Evolutionary conservation across 768 basidiomycete species (phyloP), one percentile per base, ranked within the genome.

Genomic region (Tricholoma saponaceum): DNA sequence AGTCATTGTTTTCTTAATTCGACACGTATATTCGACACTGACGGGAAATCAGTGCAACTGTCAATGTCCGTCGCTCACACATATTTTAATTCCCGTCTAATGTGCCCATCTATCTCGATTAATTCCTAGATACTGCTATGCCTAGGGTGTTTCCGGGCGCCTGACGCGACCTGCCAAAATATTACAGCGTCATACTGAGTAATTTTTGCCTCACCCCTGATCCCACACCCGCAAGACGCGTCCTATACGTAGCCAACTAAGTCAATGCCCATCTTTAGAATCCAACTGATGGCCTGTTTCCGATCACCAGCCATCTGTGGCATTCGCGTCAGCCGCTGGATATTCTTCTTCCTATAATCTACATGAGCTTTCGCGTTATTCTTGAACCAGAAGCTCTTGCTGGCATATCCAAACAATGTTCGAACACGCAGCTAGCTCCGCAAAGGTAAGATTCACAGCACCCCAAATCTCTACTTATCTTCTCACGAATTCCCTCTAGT

Each of bases 351-450:
- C 26, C 26, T 14, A 18, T 6, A 30, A 30, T n/a, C 47, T 26
- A 28, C 26, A 50, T 50, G 47, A n/a, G 16, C 26, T 50, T 28
- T n/a, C 47, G 47, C 6, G 53, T 43, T 44, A 66, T 69, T 57
- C 61, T 69, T 55, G 61, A 66, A 56, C 60, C 65, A 52, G 58
- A 62, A 33, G 62, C 62, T 25, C 44, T 58, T 52, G 64, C 59
- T 20, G 58, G 55, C 12, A 52, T 64, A 37, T 32, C 51, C 16
- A 60, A n/a, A 5, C 54, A 35, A 51, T 57, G 43, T 8, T 49
- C 30, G 41, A 41, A 25, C 39, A 35, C 23, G 44, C 39, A 44
- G 30, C 37, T 30, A 52, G 51, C 22, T 58, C 37, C 54, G 22
- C 53, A 46, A 47, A 47, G 52, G 60, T 65, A 57, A 60, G 55